Percentiles rank a stretch among this genome's conserved stretches.
These are phyloP conservation scores for Penicillium goetzii DNA, from an alignment of 495 filamentous ascomycete species.

Conservation along the genomic window DNA sequence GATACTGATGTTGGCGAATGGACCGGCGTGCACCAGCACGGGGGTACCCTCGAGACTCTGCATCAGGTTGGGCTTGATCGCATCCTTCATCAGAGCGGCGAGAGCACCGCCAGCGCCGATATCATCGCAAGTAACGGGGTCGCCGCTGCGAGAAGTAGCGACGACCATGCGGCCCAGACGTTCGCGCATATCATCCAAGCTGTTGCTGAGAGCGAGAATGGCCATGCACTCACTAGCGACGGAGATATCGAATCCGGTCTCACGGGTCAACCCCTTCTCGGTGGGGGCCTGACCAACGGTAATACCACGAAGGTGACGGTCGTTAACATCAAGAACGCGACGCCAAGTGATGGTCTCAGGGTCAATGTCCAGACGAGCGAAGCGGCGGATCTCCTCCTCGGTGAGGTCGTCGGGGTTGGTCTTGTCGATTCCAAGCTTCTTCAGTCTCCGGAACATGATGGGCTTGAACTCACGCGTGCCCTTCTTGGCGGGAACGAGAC, in stretches of 20 bases:
- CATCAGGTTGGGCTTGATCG: conserved; percentile 98
- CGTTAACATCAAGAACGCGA: conserved; percentile 95
- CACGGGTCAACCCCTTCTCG: conserved; percentile 81
- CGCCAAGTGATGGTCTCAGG: conserved; percentile 97
- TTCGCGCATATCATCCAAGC: conserved; percentile 87
- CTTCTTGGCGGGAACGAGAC: conserved; percentile 87
- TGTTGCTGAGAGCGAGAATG: conserved; percentile 90
- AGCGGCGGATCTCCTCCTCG: conserved; percentile 81
- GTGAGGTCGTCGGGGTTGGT: conserved; percentile 89
- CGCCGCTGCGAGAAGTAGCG: conserved; percentile 78
- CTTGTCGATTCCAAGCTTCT: conserved; percentile 95
- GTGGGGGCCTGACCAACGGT: conserved; percentile 85
- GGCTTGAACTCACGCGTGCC: conserved; percentile 85
- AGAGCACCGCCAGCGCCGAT: conserved; percentile 91
- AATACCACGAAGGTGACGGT: conserved; percentile 86
- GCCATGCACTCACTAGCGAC: conserved; percentile 99
- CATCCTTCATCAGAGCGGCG: conserved; percentile 94
- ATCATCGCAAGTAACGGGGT: conserved; percentile 95
- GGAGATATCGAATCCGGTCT: conserved; percentile 95
- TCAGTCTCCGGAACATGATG: conserved; percentile 87
- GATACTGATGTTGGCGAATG: conserved; percentile 98
- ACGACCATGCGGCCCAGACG: conserved; percentile 96
- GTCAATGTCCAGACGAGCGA: conserved; percentile 93
- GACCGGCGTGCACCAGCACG: conserved; percentile 95
- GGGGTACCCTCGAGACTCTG: conserved; percentile 97